Percentiles rank a stretch among this genome's conserved stretches.
phyloP scores from a whole-genome alignment of 192 early-diverging fungal species.

The Coemansia sp. region DNA sequence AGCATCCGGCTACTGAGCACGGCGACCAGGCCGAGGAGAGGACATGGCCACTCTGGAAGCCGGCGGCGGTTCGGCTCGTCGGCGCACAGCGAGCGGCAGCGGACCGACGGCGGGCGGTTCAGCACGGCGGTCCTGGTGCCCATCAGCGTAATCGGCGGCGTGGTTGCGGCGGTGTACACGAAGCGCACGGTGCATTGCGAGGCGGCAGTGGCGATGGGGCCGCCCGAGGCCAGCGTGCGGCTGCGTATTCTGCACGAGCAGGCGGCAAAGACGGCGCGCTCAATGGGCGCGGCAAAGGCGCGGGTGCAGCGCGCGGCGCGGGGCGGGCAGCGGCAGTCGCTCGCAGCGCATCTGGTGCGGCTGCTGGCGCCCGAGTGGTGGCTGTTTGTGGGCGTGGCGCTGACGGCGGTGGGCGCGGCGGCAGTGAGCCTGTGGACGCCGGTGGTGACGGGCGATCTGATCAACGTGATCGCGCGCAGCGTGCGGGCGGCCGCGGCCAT shows the following conservation, averaged over 20 bases:
- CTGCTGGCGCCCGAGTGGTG: constrained; percentile 55
- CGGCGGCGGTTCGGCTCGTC: no score
- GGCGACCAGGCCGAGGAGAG: no score
- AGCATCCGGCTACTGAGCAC: no score
- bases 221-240: constrained; percentile 16
- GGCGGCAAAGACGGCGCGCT: constrained; percentile 15
- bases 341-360: constrained; percentile 15
- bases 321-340: background rate
- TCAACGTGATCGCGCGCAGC: constrained; percentile 53
- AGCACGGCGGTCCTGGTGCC: constrained; percentile 3
- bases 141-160: constrained; percentile 22
- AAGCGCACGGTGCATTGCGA: constrained; percentile 22
- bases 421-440: constrained; percentile 55
- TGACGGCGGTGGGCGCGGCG: constrained; percentile 58
- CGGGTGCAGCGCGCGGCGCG: background rate
- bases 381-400: constrained; percentile 50
- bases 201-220: background rate
- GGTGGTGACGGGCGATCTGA: constrained; percentile 55
- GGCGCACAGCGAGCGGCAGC: background rate
- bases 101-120: background rate
- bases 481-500: constrained; percentile 9
- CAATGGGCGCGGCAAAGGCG: constrained; percentile 1
- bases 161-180: constrained; percentile 9
- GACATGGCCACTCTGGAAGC: no score
- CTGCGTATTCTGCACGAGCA: constrained; percentile 36